Percentiles rank a stretch among this genome's conserved stretches.
Evolutionary conservation across 208 protist species (phyloP).

Genomic region (Acanthamoeba healyi): DNA sequence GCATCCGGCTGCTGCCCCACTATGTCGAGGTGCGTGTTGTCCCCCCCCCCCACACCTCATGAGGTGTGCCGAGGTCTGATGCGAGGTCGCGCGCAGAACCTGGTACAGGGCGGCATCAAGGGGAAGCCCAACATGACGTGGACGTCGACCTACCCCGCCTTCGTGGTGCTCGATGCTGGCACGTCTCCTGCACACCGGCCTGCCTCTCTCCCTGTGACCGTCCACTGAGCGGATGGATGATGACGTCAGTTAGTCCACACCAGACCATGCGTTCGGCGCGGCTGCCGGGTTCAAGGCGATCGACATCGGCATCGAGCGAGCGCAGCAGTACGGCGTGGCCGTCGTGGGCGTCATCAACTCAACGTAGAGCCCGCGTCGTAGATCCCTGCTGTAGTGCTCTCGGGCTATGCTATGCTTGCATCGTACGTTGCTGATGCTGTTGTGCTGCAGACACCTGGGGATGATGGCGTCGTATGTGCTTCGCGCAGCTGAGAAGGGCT

Average conservation of each 20-base stretch:
- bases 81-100: background rate
- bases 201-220: background rate
- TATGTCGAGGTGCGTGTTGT: slow-evolving; percentile 29
- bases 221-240: background rate
- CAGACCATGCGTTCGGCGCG: slow-evolving; percentile 38
- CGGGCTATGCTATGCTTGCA: background rate
- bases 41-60: background rate
- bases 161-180: slow-evolving; percentile 45
- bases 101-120: background rate
- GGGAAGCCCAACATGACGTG: slow-evolving; percentile 29
- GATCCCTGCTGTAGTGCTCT: background rate
- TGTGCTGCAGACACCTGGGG: background rate
- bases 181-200: too few species aligned
- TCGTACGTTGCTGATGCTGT: background rate
- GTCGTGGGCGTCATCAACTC: slow-evolving; percentile 37
- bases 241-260: too few species aligned
- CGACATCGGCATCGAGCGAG: slow-evolving; percentile 19
- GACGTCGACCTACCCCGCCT: background rate
- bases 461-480: slow-evolving; percentile 53
- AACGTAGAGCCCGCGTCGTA: background rate
- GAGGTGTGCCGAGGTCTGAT: too few species aligned
- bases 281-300: slow-evolving; percentile 12
- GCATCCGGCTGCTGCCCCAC: slow-evolving; percentile 15
- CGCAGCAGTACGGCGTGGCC: slow-evolving; percentile 21
- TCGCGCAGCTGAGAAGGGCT: background rate